Conservation (phyloP, 2,329 filamentous ascomycete species). For the Fragosphaeria purpurea region DNA sequence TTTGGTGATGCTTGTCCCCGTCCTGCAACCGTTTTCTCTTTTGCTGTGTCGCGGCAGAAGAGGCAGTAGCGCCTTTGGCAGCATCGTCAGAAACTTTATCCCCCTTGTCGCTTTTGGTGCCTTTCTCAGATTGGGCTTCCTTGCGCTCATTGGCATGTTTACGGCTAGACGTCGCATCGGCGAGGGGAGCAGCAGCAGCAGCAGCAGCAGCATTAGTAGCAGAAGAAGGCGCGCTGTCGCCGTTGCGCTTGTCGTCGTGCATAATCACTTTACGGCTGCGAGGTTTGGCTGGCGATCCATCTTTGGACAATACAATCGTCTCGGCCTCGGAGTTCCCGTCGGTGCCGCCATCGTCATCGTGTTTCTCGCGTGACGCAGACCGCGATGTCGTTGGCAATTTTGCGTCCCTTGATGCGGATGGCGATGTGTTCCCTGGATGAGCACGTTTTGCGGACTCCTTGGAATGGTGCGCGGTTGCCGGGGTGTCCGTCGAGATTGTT, state of each 20-base stretch:
- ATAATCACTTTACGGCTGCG: slow-evolving; percentile 47
- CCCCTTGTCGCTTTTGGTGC: not conserved
- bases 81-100: slow-evolving; percentile 13
- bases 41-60: slow-evolving; percentile 15
- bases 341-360: slow-evolving; percentile 32
- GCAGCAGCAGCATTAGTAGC: not conserved
- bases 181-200: not conserved
- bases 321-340: slow-evolving; percentile 62
- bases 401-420: slow-evolving; percentile 6
- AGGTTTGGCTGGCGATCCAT: slow-evolving; percentile 53
- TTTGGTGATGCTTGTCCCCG: slow-evolving; percentile 25
- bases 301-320: slow-evolving; percentile 59
- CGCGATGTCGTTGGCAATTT: not conserved
- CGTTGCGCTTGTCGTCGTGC: slow-evolving; percentile 53
- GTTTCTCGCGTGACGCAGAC: slow-evolving; percentile 19
- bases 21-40: slow-evolving; percentile 44
- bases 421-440: too few species aligned
- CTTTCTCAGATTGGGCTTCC: slow-evolving; percentile 6
- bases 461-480: too few species aligned
- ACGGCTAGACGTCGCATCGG: not conserved
- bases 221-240: slow-evolving; percentile 26
- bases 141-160: slow-evolving; percentile 14
- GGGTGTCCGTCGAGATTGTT: too few species aligned
- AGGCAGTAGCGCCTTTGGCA: slow-evolving; percentile 20
- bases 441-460: too few species aligned